These are phyloP conservation scores for Colletotrichum sp. DNA, from an alignment of 2,329 filamentous ascomycete genomes.

Conservation along the genomic window DNA sequence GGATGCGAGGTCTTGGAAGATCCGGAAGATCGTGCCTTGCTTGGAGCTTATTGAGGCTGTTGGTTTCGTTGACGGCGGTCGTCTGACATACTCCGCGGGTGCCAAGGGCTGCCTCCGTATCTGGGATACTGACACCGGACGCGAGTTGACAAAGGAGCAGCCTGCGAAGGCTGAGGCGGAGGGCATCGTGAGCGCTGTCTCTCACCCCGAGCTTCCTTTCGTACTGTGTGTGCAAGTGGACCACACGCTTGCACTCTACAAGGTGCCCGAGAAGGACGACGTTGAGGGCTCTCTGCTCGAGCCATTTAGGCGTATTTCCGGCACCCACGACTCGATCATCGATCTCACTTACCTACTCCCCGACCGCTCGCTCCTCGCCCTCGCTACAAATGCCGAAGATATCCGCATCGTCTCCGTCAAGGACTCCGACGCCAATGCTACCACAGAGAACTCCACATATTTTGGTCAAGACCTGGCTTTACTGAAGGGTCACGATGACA, in stretches of 20 bases:
- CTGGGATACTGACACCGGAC: constrained; percentile 80
- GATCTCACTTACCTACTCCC: constrained; percentile 87
- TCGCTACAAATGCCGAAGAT: constrained; percentile 95
- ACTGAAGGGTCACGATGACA: constrained; percentile 90
- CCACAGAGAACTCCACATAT: constrained; percentile 51
- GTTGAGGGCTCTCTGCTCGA: constrained; percentile 33
- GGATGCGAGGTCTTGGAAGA: constrained; percentile 86
- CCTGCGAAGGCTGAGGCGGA: constrained; percentile 63
- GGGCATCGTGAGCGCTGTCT: constrained; percentile 75
- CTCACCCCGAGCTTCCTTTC: constrained; percentile 68
- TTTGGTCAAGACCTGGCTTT: constrained; percentile 91
- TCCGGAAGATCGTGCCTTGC: constrained; percentile 79
- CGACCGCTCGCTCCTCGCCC: constrained; percentile 80
- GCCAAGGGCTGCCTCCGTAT: constrained; percentile 82
- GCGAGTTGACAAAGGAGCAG: constrained; percentile 81
- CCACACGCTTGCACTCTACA: constrained; percentile 83
- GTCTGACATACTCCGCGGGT: constrained; percentile 82
- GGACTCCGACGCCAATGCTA: constrained; percentile 38
- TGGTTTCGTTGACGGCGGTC: constrained; percentile 77
- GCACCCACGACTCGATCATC: constrained; percentile 97
- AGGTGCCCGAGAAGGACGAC: constrained; percentile 43
- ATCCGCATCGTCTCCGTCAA: constrained; percentile 82
- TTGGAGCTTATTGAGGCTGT: constrained; percentile 85
- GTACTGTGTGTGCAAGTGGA: constrained; percentile 87
- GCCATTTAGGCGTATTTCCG: constrained; percentile 82